These are phyloP conservation scores for Alternaria sp. DNA, from an alignment of 2,329 filamentous ascomycete species.

Conservation along the genomic window DNA sequence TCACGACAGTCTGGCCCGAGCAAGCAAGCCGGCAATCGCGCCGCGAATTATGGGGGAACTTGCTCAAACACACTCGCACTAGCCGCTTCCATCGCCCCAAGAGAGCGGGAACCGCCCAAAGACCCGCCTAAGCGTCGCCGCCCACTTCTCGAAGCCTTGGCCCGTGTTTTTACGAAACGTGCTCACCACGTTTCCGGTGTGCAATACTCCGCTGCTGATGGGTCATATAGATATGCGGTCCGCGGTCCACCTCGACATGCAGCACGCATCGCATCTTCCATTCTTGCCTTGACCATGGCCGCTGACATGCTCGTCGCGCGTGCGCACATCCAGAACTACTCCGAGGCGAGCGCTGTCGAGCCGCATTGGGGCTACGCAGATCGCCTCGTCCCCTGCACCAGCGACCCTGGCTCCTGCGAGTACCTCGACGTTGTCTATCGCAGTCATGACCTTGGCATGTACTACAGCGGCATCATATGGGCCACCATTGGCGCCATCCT, in stretches of 20 bases:
- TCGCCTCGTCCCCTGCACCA: constrained; percentile 63
- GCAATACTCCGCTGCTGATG: background rate
- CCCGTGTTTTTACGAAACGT: constrained; percentile 6
- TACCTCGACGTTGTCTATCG: constrained; percentile 65
- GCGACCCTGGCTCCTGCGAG: constrained; percentile 63
- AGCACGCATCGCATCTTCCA: constrained; percentile 8
- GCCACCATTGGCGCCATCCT: constrained; percentile 59
- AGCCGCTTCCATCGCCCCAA: background rate
- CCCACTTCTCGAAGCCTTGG: constrained; percentile 1
- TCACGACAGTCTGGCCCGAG: constrained; percentile 7
- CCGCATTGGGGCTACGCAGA: constrained; percentile 65
- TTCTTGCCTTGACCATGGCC: constrained; percentile 27
- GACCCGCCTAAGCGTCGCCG: background rate
- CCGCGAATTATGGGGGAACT: constrained; percentile 36
- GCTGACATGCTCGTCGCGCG: constrained; percentile 26
- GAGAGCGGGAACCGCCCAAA: background rate
- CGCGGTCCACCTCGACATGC: background rate
- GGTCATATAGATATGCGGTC: constrained; percentile 22
- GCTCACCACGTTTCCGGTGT: constrained; percentile 10
- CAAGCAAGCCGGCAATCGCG: constrained; percentile 8
- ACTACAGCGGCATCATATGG: constrained; percentile 65
- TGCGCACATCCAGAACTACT: constrained; percentile 54
- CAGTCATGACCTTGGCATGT: constrained; percentile 61
- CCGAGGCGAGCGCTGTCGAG: constrained; percentile 48
- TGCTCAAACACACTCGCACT: constrained; percentile 41